phyloP scores from a whole-genome alignment of 371 early-diverging fungal genomes.

The Saksenaea vasiformis region DNA sequence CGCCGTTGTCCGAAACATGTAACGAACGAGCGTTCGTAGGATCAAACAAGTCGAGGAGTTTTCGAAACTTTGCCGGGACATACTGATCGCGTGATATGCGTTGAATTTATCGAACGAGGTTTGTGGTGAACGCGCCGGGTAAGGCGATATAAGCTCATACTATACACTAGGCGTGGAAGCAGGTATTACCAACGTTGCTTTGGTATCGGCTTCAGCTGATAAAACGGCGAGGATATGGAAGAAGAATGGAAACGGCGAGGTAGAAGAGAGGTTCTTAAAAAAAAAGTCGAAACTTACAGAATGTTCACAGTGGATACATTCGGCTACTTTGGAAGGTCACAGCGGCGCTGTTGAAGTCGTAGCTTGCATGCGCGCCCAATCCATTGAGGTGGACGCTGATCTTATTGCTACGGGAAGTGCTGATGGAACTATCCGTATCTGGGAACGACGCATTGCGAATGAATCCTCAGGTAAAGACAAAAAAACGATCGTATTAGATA shows the following conservation, averaged over 20 bases:
- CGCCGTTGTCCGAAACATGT: background rate
- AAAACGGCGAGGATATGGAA: slow-evolving; percentile 80
- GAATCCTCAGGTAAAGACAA: slow-evolving; percentile 41
- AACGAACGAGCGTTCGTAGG: slow-evolving; percentile 32
- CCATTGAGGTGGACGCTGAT: slow-evolving; percentile 43
- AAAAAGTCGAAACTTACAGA: background rate
- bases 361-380: slow-evolving; percentile 57
- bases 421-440: slow-evolving; percentile 80
- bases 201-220: slow-evolving; percentile 87
- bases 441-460: slow-evolving; percentile 60
- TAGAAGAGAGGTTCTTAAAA: slow-evolving; percentile 8
- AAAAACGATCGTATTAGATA: background rate
- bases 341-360: slow-evolving; percentile 69
- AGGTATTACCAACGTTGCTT: slow-evolving; percentile 57
- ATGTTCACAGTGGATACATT: slow-evolving; percentile 56
- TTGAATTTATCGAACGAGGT: slow-evolving; percentile 70
- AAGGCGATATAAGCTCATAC: background rate
- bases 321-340: slow-evolving; percentile 74
- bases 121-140: background rate
- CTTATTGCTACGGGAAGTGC: slow-evolving; percentile 77
- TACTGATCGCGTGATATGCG: slow-evolving; percentile 78
- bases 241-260: slow-evolving; percentile 27
- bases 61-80: slow-evolving; percentile 77
- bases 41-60: slow-evolving; percentile 55
- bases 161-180: slow-evolving; percentile 41